Conservation (phyloP, 139 green algal species). For the Pleodorina starrii region DNA sequence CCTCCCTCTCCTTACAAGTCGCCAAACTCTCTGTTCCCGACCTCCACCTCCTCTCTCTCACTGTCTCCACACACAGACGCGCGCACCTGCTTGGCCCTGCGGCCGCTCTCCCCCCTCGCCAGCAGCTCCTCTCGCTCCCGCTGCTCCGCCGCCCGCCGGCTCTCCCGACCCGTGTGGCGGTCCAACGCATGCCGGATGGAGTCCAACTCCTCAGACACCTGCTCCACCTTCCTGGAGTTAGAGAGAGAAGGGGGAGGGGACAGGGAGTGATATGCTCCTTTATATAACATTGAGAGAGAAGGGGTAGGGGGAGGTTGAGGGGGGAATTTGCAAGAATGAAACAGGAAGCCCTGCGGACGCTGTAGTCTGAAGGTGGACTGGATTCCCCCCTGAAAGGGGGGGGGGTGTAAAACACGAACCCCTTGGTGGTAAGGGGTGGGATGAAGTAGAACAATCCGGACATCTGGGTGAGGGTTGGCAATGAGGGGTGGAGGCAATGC, state of each 20-base stretch:
- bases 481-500: too few species aligned
- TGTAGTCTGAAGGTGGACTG: too few species aligned
- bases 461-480: too few species aligned
- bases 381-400: too few species aligned
- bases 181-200: slow-evolving; percentile 59
- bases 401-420: too few species aligned
- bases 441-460: too few species aligned
- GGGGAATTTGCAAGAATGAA: too few species aligned
- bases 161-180: slow-evolving; percentile 49
- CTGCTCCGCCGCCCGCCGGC: slow-evolving; percentile 42
- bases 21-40: too few species aligned
- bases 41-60: too few species aligned
- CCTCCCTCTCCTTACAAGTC: too few species aligned
- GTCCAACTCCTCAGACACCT: slow-evolving; percentile 85
- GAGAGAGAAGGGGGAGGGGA: neutral
- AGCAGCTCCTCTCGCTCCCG: slow-evolving; percentile 85
- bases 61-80: neutral
- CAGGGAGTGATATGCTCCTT: neutral
- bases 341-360: too few species aligned
- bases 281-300: neutral
- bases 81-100: slow-evolving; percentile 50
- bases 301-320: neutral
- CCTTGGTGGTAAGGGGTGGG: too few species aligned
- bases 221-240: slow-evolving; percentile 84
- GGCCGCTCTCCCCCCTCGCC: slow-evolving; percentile 53